phyloP scores from a whole-genome alignment of 2,329 filamentous ascomycete genomes.

The Microsporum audouinii region DNA sequence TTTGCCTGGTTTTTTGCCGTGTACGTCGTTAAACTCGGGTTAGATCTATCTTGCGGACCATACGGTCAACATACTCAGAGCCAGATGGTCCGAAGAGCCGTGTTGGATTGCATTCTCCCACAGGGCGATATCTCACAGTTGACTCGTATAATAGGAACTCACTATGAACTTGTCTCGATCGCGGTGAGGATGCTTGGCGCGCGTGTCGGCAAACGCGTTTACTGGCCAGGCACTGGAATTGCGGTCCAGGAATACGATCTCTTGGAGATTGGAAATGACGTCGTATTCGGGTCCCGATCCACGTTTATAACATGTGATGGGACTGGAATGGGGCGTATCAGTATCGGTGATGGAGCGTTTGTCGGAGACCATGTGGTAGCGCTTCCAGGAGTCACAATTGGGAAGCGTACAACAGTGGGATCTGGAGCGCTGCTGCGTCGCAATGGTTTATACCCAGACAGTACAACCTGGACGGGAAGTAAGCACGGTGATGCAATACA shows the following conservation, averaged over 20 bases:
- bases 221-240: conserved; percentile 1
- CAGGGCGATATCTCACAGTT: neutral
- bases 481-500: neutral
- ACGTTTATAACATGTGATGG: conserved; percentile 1
- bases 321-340: neutral
- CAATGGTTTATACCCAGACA: neutral
- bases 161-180: conserved; percentile 3
- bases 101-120: neutral
- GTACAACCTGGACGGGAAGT: neutral
- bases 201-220: conserved; percentile 2
- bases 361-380: neutral
- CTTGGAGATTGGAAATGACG: neutral
- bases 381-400: neutral
- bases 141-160: neutral
- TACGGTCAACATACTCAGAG: neutral
- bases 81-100: neutral
- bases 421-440: neutral
- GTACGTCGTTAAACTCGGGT: neutral
- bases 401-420: neutral
- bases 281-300: conserved; percentile 5
- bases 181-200: neutral
- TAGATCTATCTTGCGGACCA: neutral
- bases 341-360: conserved; percentile 2
- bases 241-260: conserved; percentile 2
- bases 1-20: neutral